Base-by-base conservation (phyloP, 805 yeast species). In the Yarrowia yakushimensis region DNA sequence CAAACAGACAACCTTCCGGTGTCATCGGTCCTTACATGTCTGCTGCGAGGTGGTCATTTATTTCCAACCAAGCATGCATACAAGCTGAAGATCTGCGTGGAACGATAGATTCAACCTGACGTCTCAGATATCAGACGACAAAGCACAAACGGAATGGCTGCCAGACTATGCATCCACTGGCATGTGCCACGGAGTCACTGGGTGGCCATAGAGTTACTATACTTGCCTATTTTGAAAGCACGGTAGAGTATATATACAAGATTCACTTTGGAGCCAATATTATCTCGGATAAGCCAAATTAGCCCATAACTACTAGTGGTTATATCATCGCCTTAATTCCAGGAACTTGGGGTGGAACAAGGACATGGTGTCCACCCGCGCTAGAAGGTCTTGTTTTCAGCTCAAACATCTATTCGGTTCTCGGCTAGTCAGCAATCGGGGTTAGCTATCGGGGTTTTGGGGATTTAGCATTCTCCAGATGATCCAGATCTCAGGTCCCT, bases 201-300 rank as follows among this genome's bases (percentile, higher is more conserved):
- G 36, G 25, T 25, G 30, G 30, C 54, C 55, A 20, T 48, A 31
- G 28, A 11, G 37, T 48, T 48, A 37, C 23, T 31, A 22, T 33
- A n/a, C 22, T 48, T 48, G 37, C 55, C 55, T 48, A 15, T 31
- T 48, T 22, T 5, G 4, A 2, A 5, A 20, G 20, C n/a, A n/a
- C n/a, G n/a, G n/a, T n/a, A n/a, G n/a, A n/a, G 15, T 6, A 48
- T 48, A 48, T 9, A 48, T 13, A 48, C 39, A 48, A 48, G 55
- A 48, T 48, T 48, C n/a, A 2, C 17, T 15, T 8, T 15, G 8
- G 28, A 31, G 39, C 25, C 37, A 31, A 31, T 31, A 48, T 48
- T 48, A 48, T 48, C 55, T 48, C 55, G 55, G 55, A 48, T 48
- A 48, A 48, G 55, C 55, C 55, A 48, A 48, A 25, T 48, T 48